Evolutionary conservation across 2,329 filamentous ascomycete genomes (phyloP).

Genomic region (Ascochyta pisi): DNA sequence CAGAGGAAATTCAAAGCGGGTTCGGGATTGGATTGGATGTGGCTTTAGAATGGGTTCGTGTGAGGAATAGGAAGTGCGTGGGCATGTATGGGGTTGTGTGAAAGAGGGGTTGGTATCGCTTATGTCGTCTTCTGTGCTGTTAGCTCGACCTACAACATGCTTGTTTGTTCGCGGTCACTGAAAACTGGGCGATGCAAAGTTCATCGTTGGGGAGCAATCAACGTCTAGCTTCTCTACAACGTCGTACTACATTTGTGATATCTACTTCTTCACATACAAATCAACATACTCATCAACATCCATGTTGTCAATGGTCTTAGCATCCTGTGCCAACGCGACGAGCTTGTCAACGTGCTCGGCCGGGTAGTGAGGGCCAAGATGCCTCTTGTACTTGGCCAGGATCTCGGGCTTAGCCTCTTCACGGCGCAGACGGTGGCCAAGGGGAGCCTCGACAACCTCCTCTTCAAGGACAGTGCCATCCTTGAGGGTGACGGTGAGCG

Average conservation of each 20-base stretch:
- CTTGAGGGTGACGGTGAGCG: constrained; percentile 90
- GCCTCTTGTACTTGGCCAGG: constrained; percentile 91
- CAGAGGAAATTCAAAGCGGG: no score
- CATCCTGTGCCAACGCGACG: constrained; percentile 78
- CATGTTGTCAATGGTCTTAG: constrained; percentile 76
- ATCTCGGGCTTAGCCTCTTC: constrained; percentile 99
- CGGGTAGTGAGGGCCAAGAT: constrained; percentile 83
- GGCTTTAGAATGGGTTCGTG: no score
- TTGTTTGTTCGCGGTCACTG: no score
- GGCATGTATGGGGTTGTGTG: no score
- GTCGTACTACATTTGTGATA: constrained; percentile 3
- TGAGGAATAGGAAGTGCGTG: no score
- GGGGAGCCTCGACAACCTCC: constrained; percentile 89
- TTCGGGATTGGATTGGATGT: no score
- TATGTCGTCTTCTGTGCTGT: no score
- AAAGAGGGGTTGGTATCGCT: no score
- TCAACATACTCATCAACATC: constrained; percentile 94
- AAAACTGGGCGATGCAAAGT: no score
- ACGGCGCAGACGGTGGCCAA: constrained; percentile 87
- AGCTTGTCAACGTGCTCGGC: constrained; percentile 81
- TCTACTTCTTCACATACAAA: constrained; percentile 69
- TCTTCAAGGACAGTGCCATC: constrained; percentile 92
- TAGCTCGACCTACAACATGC: no score
- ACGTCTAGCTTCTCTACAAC: background rate
- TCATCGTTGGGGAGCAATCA: background rate